Evolutionary conservation across 305 asterid species (phyloP), one percentile per base, ranked within the genome.

Genomic region (Ilex paraguariensis): DNA sequence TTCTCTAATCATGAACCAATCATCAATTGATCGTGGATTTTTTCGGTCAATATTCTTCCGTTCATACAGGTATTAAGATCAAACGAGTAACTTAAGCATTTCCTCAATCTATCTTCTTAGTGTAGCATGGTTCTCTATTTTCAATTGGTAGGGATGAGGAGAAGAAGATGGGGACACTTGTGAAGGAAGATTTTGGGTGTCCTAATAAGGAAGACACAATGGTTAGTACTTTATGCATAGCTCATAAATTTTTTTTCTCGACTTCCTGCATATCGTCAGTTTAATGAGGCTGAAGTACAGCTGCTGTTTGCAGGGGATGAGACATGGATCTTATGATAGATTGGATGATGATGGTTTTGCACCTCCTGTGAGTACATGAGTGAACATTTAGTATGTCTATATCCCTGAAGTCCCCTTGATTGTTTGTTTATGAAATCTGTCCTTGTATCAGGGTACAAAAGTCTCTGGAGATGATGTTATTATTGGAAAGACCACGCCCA

Each of bases 21-120:
- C 78, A 39, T 73, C 78, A 16, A 64, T 73, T 11, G 78, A 73
- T 6, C 78, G 78, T 49, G 78, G 78, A 57, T 67, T 73, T 58
- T 73, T 68, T 40, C 66, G 78, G 39, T 73, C 78, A 16, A 60
- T 67, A 33, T 68, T 59, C 56, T 68, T 68, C 31, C 73, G 74
- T 28, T 63, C 74, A 14, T 72, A 72, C 21, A 66, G 75, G 74
- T 69, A 58, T 33, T 15, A 21, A 21, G 28, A 21, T 21, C 53
- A 30, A 56, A 13, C 48, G 17, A 13, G 40, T 28, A 68, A 33
- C 11, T 10, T 49, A 9, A 46, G 48, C 13, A 9, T 28, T 45
- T 31, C 40, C 11, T 51, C 31, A 11, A 33, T 17, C 56, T 31
- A 11, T 12, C 11, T 21, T 15, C 2, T 31, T 13, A 59, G 58